Percentiles rank a stretch among this genome's conserved stretches.
phyloP scores from a whole-genome alignment of 179 eudicot species.

The Camellia oleifera region DNA sequence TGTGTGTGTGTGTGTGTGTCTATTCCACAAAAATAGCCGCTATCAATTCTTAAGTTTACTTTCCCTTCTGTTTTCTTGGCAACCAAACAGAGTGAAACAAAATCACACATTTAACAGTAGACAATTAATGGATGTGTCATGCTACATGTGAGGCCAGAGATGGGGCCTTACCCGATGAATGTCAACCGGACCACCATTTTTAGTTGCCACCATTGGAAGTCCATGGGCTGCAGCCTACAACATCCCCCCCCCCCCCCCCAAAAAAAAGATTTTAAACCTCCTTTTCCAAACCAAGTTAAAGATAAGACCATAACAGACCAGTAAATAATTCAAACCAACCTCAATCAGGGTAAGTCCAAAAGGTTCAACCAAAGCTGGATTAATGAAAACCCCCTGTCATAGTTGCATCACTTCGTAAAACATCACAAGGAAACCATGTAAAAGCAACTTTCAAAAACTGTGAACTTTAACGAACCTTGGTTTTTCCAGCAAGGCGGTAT shows the following conservation, averaged over 20 bases:
- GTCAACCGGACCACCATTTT: conserved; percentile 83
- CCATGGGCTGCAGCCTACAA: conserved; percentile 84
- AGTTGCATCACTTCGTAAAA: not conserved
- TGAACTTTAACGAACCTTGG: conserved; percentile 30
- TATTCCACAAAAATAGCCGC: too few relatives aligned
- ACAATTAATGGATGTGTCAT: not conserved
- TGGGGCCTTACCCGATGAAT: conserved; percentile 53
- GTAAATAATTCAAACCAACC: conserved; percentile 36
- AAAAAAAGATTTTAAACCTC: not conserved
- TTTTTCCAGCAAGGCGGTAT: conserved; percentile 62
- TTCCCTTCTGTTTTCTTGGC: not conserved
- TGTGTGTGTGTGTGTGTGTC: too few relatives aligned
- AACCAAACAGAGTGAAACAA: not conserved
- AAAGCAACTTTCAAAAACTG: not conserved
- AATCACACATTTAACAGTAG: not conserved
- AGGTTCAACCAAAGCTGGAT: conserved; percentile 72
- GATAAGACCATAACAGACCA: not conserved
- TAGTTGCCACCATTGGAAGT: conserved; percentile 82
- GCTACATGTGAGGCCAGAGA: not conserved
- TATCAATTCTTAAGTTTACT: not conserved
- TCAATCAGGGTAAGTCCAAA: conserved; percentile 74
- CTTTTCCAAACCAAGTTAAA: not conserved
- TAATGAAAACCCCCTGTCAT: conserved; percentile 64
- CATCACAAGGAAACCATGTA: not conserved
- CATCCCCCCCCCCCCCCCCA: not conserved